A percentile compares a stretch with the other conserved stretches of the same genome.
phyloP scores from a whole-genome alignment of 2,329 filamentous ascomycete species.

The Phaeosphaeriaceae sp. region DNA sequence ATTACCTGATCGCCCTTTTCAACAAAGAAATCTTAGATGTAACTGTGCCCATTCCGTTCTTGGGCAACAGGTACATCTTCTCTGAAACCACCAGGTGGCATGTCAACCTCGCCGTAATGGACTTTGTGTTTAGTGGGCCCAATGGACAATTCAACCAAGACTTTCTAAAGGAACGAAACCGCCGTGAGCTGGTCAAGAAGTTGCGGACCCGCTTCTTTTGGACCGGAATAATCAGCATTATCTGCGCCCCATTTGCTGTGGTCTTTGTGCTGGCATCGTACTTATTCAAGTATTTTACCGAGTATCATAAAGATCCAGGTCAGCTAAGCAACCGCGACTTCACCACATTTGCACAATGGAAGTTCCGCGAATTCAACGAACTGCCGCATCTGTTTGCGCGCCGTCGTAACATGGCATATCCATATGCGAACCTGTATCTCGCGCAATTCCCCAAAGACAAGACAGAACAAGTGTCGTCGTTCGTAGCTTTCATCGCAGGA shows the following conservation, averaged over 20 bases:
- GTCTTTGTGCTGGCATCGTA: constrained; percentile 86
- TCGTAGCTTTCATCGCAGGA: constrained; percentile 86
- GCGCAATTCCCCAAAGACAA: constrained; percentile 97
- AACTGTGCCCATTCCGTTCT: constrained; percentile 82
- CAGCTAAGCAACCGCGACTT: constrained; percentile 89
- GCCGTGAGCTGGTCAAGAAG: constrained; percentile 78
- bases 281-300: constrained; percentile 95
- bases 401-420: constrained; percentile 91
- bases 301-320: constrained; percentile 93
- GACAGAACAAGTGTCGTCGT: constrained; percentile 82
- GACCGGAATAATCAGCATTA: constrained; percentile 82
- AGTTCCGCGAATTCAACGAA: constrained; percentile 98
- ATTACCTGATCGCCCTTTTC: constrained; percentile 94
- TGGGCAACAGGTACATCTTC: constrained; percentile 80
- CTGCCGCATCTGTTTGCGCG: constrained; percentile 90
- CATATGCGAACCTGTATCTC: constrained; percentile 89
- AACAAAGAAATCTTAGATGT: constrained; percentile 96
- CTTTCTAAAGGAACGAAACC: constrained; percentile 83
- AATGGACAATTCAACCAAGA: constrained; percentile 85
- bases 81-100: constrained; percentile 93
- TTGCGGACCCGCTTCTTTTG: constrained; percentile 80
- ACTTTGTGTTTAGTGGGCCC: constrained; percentile 86
- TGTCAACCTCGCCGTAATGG: constrained; percentile 85
- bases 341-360: constrained; percentile 94
- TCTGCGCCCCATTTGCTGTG: constrained; percentile 88